Conservation (phyloP, 1,284 basidiomycete species). For the Neolentinus lepideus region DNA sequence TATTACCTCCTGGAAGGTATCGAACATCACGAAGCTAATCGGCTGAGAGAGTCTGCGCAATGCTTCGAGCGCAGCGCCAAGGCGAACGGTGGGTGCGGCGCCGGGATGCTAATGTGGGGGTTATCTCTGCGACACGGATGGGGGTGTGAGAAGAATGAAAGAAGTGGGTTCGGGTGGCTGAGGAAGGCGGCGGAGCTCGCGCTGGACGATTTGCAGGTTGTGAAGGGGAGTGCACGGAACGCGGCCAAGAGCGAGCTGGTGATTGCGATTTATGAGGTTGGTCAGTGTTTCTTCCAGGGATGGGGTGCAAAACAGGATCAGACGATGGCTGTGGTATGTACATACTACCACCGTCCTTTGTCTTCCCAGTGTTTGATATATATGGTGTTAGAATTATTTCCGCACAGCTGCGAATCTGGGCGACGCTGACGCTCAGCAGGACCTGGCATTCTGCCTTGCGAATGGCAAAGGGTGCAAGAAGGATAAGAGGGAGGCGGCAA, state of each 20-base stretch:
- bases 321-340: conserved; percentile 75
- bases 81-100: conserved; percentile 72
- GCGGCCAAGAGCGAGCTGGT: conserved; percentile 50
- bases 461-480: conserved; percentile 90
- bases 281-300: conserved; percentile 87
- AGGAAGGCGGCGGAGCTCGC: conserved; percentile 75
- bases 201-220: conserved; percentile 69
- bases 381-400: conserved; percentile 66
- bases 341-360: conserved; percentile 1
- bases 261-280: conserved; percentile 87
- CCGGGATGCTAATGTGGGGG: conserved; percentile 93
- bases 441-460: conserved; percentile 78
- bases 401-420: conserved; percentile 77
- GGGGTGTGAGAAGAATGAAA: conserved; percentile 77
- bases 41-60: conserved; percentile 62
- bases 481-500: conserved; percentile 79
- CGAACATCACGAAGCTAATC: conserved; percentile 73
- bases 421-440: conserved; percentile 82
- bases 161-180: conserved; percentile 77
- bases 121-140: conserved; percentile 85
- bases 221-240: conserved; percentile 29
- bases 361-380: neutral
- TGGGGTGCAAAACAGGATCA: conserved; percentile 86
- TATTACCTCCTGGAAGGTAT: conserved; percentile 74
- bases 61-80: conserved; percentile 81